Evolutionary conservation across 192 early-diverging fungal species (phyloP).

Genomic region (Radiomyces spectabilis): DNA sequence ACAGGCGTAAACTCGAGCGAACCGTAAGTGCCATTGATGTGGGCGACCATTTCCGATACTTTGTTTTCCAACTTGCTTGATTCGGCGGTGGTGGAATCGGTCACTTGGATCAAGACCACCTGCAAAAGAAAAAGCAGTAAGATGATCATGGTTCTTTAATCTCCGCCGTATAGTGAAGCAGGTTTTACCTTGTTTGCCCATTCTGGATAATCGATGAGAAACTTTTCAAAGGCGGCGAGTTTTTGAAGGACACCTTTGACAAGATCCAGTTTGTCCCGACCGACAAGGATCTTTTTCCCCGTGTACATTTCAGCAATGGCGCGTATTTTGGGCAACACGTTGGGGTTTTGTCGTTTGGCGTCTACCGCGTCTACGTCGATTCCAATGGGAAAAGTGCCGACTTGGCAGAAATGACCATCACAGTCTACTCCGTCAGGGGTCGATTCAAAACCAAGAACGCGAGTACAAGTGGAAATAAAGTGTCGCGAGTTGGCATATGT

Average conservation of each 20-base stretch:
- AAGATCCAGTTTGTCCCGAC: slow-evolving; percentile 89
- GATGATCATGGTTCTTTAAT: background rate
- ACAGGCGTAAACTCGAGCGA: slow-evolving; percentile 92
- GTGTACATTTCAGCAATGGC: slow-evolving; percentile 76
- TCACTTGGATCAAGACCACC: slow-evolving; percentile 94
- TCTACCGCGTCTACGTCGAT: slow-evolving; percentile 80
- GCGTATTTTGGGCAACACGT: slow-evolving; percentile 70
- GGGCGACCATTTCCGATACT: slow-evolving; percentile 80
- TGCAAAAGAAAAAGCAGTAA: background rate
- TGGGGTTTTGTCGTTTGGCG: slow-evolving; percentile 42
- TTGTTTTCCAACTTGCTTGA: slow-evolving; percentile 68
- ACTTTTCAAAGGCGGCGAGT: slow-evolving; percentile 87
- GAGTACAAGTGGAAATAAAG: slow-evolving; percentile 88
- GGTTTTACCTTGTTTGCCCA: slow-evolving; percentile 83
- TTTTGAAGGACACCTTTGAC: slow-evolving; percentile 95
- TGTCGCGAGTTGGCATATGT: slow-evolving; percentile 93
- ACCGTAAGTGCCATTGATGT: slow-evolving; percentile 91
- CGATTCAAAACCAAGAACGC: slow-evolving; percentile 88
- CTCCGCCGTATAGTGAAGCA: no score
- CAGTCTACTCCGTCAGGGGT: slow-evolving; percentile 84
- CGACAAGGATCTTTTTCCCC: slow-evolving; percentile 91
- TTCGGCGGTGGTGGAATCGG: slow-evolving; percentile 69
- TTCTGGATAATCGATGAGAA: slow-evolving; percentile 83
- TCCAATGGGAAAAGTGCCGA: slow-evolving; percentile 95
- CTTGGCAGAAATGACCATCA: slow-evolving; percentile 67